Percentiles rank a stretch among this genome's conserved stretches.
These are phyloP conservation scores for Clavispora santaluciae DNA, from an alignment of 805 yeast genomes.

Conservation along the genomic window DNA sequence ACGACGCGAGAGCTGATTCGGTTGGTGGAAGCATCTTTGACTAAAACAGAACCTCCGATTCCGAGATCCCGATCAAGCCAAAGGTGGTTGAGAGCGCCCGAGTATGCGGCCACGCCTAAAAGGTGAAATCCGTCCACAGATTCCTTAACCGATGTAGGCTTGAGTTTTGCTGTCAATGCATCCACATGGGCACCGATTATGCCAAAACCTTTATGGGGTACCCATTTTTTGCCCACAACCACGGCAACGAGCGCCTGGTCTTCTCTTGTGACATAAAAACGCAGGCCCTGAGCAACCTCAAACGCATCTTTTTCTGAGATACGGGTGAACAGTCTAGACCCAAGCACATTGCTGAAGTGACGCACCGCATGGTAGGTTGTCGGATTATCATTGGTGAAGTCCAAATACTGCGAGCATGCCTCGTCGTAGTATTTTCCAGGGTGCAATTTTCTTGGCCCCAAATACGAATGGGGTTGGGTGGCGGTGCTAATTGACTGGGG, in stretches of 20 bases:
- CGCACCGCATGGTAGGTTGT: conserved; percentile 36
- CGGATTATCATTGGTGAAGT: conserved; percentile 35
- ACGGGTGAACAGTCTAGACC: conserved; percentile 24
- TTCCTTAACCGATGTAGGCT: conserved; percentile 22
- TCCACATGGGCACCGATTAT: conserved; percentile 34
- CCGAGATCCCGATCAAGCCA: conserved; percentile 43
- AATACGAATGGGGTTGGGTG: too few relatives aligned
- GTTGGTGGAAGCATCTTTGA: conserved; percentile 17
- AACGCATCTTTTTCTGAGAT: conserved; percentile 20
- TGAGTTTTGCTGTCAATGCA: conserved; percentile 33
- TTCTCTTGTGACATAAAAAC: conserved; percentile 26
- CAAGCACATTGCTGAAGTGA: conserved; percentile 20
- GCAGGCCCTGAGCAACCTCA: conserved; percentile 12
- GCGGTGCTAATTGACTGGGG: too few relatives aligned
- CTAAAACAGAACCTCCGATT: conserved; percentile 34
- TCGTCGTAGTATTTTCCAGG: conserved; percentile 10
- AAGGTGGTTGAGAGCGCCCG: conserved; percentile 28
- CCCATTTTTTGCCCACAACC: conserved; percentile 35
- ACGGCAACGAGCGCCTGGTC: conserved; percentile 35
- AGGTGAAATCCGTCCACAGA: conserved; percentile 29
- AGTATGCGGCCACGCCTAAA: conserved; percentile 39
- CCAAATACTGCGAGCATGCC: conserved; percentile 21
- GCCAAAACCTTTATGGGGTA: conserved; percentile 23
- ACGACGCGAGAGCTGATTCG: conserved; percentile 23
- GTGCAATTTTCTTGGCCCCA: too few relatives aligned